Evolutionary conservation across 495 filamentous ascomycete species (phyloP).

Genomic region (Clavariopsis aquatica): DNA sequence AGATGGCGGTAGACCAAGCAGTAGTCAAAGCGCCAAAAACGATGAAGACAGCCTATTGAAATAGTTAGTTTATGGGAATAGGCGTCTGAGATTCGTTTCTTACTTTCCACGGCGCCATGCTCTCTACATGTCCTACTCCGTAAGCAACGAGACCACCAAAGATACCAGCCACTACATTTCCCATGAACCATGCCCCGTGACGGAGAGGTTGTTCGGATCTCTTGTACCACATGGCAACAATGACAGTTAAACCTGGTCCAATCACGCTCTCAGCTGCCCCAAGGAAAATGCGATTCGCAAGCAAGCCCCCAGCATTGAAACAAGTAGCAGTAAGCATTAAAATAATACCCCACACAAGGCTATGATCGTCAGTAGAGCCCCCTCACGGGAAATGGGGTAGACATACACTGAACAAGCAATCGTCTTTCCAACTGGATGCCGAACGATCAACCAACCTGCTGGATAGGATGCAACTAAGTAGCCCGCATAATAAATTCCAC

Average conservation of each 20-base stretch:
- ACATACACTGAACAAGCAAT: not conserved
- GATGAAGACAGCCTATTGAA: conserved; percentile 46
- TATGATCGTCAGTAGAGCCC: not conserved
- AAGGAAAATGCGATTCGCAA: conserved; percentile 5
- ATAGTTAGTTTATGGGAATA: not conserved
- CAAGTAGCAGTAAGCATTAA: conserved; percentile 1
- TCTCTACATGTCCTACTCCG: not conserved
- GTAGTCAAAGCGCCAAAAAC: conserved; percentile 47
- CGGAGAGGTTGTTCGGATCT: conserved; percentile 12
- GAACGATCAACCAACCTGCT: not conserved
- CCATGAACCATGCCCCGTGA: conserved; percentile 8
- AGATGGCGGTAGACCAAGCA: conserved; percentile 42
- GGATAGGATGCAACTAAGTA: not conserved
- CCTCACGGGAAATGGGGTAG: not conserved
- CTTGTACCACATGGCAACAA: conserved; percentile 43
- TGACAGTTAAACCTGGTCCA: conserved; percentile 6
- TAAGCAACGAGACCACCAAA: conserved; percentile 10
- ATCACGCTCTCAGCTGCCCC: not conserved
- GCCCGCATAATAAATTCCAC: not conserved
- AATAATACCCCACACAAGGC: not conserved
- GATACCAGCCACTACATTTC: conserved; percentile 1
- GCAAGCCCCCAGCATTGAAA: not conserved
- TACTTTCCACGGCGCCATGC: not conserved
- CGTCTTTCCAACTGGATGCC: not conserved
- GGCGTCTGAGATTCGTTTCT: not conserved